Base-by-base conservation (phyloP, 768 basidiomycete genomes). In the Phylloporus sp. region DNA sequence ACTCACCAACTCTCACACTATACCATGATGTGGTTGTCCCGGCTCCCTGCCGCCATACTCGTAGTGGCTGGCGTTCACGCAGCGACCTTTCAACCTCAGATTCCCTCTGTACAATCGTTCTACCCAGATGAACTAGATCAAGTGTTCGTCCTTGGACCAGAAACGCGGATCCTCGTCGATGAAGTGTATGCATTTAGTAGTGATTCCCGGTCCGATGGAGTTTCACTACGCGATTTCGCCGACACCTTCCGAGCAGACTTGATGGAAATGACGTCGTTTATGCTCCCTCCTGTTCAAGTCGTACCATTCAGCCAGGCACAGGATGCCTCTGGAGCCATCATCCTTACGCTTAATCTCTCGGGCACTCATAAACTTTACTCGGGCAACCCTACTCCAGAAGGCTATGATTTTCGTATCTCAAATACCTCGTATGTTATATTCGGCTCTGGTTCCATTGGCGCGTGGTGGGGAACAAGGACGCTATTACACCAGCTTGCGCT, bases 401-500 rank as follows among this genome's bases (percentile, higher is more conserved):
- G 70, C 2, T 76, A 76, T 46, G 66, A 72, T 38, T 69, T 76
- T 38, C 35, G 54, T 8, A 59, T 76, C 34, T 61, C 67, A 5
- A 50, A 52, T 18, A 49, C 62, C 13, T 54, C 65, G 1, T 69
- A 68, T 44, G 55, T 63, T 1, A 72, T 76, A 57, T 64, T 60
- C 35, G 72, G 70, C 2, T 63, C 68, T 4, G 68, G 60, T 22
- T 23, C 68, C 5, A 64, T 72, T 18, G 76, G 74, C 5, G 67
- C 60, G 1, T 77, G 75, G 75, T 74, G 75, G 73, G 76, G 75
- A 57, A 73, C 73, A 7, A 64, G 74, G 38, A 72, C 74, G 6
- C 47, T 77, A n/a, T 24, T 76, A 36, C 74, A 77, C 59, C 73
- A 76, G 52, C 66, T 66, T 2, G 70, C 59, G 5, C 41, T 72